These are phyloP conservation scores for Vigna angularis DNA, from an alignment of 306 rosid species.

Conservation along the genomic window DNA sequence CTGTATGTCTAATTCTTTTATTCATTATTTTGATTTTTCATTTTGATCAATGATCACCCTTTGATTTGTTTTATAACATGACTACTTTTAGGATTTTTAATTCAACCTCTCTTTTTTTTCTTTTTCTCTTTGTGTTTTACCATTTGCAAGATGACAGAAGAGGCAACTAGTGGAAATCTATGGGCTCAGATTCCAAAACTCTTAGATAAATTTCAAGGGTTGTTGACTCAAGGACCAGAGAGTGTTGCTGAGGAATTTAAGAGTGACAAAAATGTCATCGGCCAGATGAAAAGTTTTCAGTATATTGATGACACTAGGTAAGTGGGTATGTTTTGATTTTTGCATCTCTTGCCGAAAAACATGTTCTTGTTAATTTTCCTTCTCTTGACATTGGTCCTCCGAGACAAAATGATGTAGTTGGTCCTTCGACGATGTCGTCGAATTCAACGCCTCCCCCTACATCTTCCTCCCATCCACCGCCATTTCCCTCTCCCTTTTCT, in stretches of 20 bases:
- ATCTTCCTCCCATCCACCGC: constrained; percentile 72
- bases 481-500: constrained; percentile 52
- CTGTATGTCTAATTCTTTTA: constrained; percentile 53
- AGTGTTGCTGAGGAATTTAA: constrained; percentile 83
- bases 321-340: constrained; percentile 54
- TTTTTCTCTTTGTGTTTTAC: background rate
- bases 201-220: constrained; percentile 84
- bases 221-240: constrained; percentile 94
- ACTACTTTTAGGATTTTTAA: constrained; percentile 32
- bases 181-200: constrained; percentile 67
- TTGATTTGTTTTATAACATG: constrained; percentile 22
- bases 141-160: constrained; percentile 77
- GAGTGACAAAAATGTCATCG: constrained; percentile 64
- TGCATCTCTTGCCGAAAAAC: background rate
- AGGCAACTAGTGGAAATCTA: constrained; percentile 79
- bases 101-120: no score
- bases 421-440: constrained; percentile 65
- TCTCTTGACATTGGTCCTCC: background rate
- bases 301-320: constrained; percentile 78
- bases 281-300: constrained; percentile 71
- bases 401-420: background rate
- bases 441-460: constrained; percentile 53
- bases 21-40: constrained; percentile 22
- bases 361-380: background rate
- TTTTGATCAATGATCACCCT: background rate